Evolutionary conservation across 2,329 filamentous ascomycete genomes (phyloP).

Genomic region (Sporothrix dimorphospora): DNA sequence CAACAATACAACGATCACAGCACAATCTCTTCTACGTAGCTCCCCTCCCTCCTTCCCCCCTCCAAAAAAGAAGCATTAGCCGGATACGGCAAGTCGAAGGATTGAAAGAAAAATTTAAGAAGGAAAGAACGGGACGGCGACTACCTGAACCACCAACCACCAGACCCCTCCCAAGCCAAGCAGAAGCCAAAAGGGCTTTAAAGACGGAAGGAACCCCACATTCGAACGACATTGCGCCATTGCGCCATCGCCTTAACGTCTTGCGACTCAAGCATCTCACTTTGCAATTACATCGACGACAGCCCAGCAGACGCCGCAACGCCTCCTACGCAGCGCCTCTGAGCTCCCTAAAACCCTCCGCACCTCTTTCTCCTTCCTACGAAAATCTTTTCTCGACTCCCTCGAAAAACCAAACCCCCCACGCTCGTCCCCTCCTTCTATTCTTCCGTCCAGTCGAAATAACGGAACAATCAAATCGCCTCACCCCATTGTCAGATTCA

Average conservation of each 20-base stretch:
- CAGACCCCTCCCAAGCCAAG: background rate
- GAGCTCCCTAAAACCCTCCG: background rate
- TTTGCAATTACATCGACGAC: background rate
- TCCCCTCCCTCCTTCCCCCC: no score
- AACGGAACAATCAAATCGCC: background rate
- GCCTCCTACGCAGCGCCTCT: background rate
- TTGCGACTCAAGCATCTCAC: conserved; percentile 22
- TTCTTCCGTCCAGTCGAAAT: background rate
- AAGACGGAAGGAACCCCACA: conserved; percentile 22
- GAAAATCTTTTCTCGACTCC: background rate
- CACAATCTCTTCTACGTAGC: background rate
- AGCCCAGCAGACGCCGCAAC: background rate
- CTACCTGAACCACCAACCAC: background rate
- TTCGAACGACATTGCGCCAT: conserved; percentile 22
- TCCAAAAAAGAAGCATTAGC: conserved; percentile 7
- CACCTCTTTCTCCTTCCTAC: background rate
- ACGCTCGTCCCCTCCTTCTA: background rate
- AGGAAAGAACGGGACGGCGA: background rate
- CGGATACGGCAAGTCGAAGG: conserved; percentile 21
- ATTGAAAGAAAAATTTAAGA: background rate
- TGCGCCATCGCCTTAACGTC: conserved; percentile 22
- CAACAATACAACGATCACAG: background rate
- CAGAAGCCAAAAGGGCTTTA: conserved; percentile 1
- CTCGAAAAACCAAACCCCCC: background rate
- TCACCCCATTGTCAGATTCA: background rate